Percentiles rank a stretch among this genome's conserved stretches.
Evolutionary conservation across 768 basidiomycete genomes (phyloP).

Genomic region (Plicaturopsis crispa): DNA sequence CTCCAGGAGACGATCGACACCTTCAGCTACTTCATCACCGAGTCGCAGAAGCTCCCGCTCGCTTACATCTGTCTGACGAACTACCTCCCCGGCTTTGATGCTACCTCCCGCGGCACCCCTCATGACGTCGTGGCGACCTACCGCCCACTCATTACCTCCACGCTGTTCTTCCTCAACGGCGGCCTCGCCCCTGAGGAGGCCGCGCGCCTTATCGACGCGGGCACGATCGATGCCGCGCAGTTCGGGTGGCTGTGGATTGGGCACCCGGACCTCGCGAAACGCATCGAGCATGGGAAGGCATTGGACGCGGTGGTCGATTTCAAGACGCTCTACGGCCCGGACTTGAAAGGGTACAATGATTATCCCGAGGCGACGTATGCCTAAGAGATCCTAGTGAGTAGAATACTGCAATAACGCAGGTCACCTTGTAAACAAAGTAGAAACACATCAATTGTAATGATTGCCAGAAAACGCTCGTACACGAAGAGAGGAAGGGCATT

Average conservation of each 20-base stretch:
- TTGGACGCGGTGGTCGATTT: slow-evolving; percentile 14
- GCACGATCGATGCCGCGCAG: slow-evolving; percentile 19
- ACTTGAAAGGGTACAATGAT: slow-evolving; percentile 18
- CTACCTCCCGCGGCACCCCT: slow-evolving; percentile 14
- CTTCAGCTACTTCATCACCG: slow-evolving; percentile 16
- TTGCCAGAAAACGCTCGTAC: too few relatives aligned
- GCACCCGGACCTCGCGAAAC: slow-evolving; percentile 23
- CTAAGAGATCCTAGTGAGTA: too few relatives aligned
- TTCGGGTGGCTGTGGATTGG: slow-evolving; percentile 20
- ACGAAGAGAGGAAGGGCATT: too few relatives aligned
- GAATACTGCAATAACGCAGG: too few relatives aligned
- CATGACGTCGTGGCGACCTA: slow-evolving; percentile 22
- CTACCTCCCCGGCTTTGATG: slow-evolving; percentile 12
- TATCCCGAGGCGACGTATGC: slow-evolving; percentile 14
- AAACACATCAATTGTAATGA: too few relatives aligned
- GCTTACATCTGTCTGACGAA: slow-evolving; percentile 18
- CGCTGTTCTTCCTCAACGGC: slow-evolving; percentile 18
- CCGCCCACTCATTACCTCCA: slow-evolving; percentile 14
- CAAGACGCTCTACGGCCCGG: slow-evolving; percentile 14
- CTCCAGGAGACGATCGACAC: slow-evolving; percentile 20
- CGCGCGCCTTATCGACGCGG: slow-evolving; percentile 13
- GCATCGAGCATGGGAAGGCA: slow-evolving; percentile 17
- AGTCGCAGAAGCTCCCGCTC: slow-evolving; percentile 15
- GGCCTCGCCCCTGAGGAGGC: slow-evolving; percentile 20
- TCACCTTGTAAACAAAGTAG: too few relatives aligned